Evolutionary conservation across 805 yeast genomes (phyloP), one percentile per base, ranked within the genome.

Genomic region (Candida rishiriensis): DNA sequence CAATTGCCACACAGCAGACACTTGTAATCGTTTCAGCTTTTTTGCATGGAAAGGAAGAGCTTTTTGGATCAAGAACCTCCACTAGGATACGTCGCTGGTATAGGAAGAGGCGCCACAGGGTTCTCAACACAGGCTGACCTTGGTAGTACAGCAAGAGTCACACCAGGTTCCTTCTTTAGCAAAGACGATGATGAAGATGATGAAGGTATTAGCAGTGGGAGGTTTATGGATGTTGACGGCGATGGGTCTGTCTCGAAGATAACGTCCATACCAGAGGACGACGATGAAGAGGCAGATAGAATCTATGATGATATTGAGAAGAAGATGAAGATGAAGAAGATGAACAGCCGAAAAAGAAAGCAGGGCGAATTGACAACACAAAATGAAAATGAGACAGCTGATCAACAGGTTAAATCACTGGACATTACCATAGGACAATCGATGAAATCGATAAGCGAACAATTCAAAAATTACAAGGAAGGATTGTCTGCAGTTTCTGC

Each of bases 71-170:
- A 85, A 66, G 80, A 81, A 48, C 84, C 98, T 1, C 99, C 99
- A 0, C 77, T 84, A 2, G 95, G 95, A 6, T 91, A 91, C 59
- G 76, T 89, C 34, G 85, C 98, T 3, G 99, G 99, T 21, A 65
- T 89, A 8, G 98, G 97, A 0, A 72, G 99, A 59, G 99, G 99
- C 26, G 98, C 97, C 1, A 78, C 87, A 1, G 98, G 97, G 5
- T 90, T 93, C 63, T 81, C 90, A 0, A 88, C 96, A 0, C 76
- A 88, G 46, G 88, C 93, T 1, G 95, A 85, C 49, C 61, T 85
- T 13, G 88, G 88, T 0, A 67, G 72, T 14, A 72, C 74, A 46
- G 68, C 45, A 50, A 71, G 48, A 63, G 43, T 42, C 59, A 69
- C 44, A 44, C 55, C 47, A 42, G 67, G 48, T 38, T 53, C 51